Evolutionary conservation across 306 rosid species (phyloP), one percentile per base, ranked within the genome.

Genomic region (Inga oerstediana): DNA sequence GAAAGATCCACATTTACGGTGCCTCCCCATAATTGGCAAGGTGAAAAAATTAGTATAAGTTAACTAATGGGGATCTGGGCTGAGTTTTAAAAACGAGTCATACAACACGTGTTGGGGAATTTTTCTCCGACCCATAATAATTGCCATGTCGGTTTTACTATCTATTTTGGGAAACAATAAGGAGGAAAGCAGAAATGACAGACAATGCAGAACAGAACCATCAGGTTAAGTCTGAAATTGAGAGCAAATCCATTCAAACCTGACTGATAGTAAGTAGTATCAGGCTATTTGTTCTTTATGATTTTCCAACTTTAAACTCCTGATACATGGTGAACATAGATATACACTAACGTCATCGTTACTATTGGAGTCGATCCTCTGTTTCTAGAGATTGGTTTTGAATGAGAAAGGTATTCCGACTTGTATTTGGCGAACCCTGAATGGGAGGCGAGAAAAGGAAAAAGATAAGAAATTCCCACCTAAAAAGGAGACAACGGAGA

Each of bases 111-210:
- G 43, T 86, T 72, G 87, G 95, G 95, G 85, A 85, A 74, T 32
- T 72, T 16, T 68, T 37, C 51, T 79, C 43, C 56, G 3, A 15
- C 4, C 5, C 52, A 13, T 48, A 12, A 11, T 48, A 13, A 13
- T 48, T 66, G 2, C 20, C 3, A 19, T 19, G 22, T 54, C 93
- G 98, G 10, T 90, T 85, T 74, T 94, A 94, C 88, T 83, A 76
- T 86, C 75, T 97, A 65, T 97, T 89, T 65, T 95, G 97, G 61
- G 92, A 92, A 85, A 97, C 99, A 2, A 89, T 94, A 75, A 79
- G 82, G 75, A 91, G 93, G 34, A 85, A 89, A 83, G 98, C 48
- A 89, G 83, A 67, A 86, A 48, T 48, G 52, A 84, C 56, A 51
- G 62, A 89, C 74, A 84, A 35, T 20, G 98, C 97, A 10, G 89